Base-by-base conservation (phyloP, 345 rosid species). In the Populus davidiana region DNA sequence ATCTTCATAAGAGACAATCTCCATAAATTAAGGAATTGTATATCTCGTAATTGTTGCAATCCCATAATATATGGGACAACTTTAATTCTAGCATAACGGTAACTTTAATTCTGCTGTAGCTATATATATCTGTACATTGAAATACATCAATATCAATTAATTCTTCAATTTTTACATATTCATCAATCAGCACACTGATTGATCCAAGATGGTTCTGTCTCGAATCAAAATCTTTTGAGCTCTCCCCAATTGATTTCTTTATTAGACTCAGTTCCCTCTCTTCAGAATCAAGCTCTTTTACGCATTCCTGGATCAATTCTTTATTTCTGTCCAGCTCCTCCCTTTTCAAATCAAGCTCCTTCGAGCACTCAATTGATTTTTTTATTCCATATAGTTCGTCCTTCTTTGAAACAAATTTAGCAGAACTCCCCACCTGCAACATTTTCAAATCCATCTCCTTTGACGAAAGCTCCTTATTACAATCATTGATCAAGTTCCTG, bases 201-300 rank as follows among this genome's bases (percentile, higher is more conserved):
- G 77, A 73, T 56, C 44, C 73, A 56, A 77, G 77, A 10, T 69
- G 67, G 16, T 23, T 13, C 52, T 69, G 62, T 68, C 47, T 67
- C 23, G 31, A 27, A 64, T 20, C 43, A 68, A 71, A 54, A 23
- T 74, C 75, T 23, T 77, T 36, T n/a, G 25, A 41, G 3, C 35
- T 35, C 39, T 80, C 67, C 35, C 66, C 68, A 44, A 74, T 65
- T 29, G 65, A 63, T 4, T 71, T 39, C 44, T 52, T 47, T 31
- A 77, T 41, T 20, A 25, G 65, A 35, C 56, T 23, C n/a, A 78
- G 69, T 43, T 76, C 66, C 13, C 29, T 59, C 70, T 72, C 25
- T 56, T 68, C 69, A 62, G 61, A 76, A 35, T 81, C 29, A 66
- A 81, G 70, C 62, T 81, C 70, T 36, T 63, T 31, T 3, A 5